Evolutionary conservation across 2,329 filamentous ascomycete species (phyloP).

Genomic region (Fusarium cyanostomum): DNA sequence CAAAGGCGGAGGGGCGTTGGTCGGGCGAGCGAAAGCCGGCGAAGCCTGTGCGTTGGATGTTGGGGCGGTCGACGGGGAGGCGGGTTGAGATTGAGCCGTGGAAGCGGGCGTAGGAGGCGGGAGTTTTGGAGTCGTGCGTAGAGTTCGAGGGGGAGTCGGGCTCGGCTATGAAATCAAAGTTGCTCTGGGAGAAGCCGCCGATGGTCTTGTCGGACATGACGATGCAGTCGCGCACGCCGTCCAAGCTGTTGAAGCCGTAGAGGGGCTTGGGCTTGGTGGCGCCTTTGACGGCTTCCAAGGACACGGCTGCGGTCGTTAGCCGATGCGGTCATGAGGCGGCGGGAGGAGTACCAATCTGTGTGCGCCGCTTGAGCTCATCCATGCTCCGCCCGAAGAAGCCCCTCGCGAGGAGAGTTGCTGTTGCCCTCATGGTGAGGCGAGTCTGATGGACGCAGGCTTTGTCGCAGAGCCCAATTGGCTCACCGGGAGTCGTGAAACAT

Average conservation of each 20-base stretch:
- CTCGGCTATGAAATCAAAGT: conserved; percentile 68
- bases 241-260: conserved; percentile 66
- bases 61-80: conserved; percentile 77
- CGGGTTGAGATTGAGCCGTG: conserved; percentile 88
- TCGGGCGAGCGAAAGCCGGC: conserved; percentile 90
- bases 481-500: conserved; percentile 40
- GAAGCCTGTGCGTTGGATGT: conserved; percentile 83
- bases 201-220: conserved; percentile 88
- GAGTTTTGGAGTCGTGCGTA: conserved; percentile 5
- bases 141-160: not conserved
- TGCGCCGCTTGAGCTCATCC: conserved; percentile 67
- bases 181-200: conserved; percentile 82
- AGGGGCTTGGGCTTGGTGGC: conserved; percentile 72
- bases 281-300: conserved; percentile 73
- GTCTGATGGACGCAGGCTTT: conserved; percentile 15
- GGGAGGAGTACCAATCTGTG: conserved; percentile 59
- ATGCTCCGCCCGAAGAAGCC: conserved; percentile 67
- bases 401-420: conserved; percentile 56
- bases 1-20: conserved; percentile 81
- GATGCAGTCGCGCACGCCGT: conserved; percentile 67
- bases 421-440: conserved; percentile 57
- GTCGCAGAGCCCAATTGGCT: conserved; percentile 43
- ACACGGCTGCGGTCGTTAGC: conserved; percentile 63
- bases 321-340: fast-evolving
- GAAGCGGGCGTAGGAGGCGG: conserved; percentile 74